A percentile compares a stretch with the other conserved stretches of the same genome.
Conservation (phyloP, 768 basidiomycete species). For the Calvatia gigantea region DNA sequence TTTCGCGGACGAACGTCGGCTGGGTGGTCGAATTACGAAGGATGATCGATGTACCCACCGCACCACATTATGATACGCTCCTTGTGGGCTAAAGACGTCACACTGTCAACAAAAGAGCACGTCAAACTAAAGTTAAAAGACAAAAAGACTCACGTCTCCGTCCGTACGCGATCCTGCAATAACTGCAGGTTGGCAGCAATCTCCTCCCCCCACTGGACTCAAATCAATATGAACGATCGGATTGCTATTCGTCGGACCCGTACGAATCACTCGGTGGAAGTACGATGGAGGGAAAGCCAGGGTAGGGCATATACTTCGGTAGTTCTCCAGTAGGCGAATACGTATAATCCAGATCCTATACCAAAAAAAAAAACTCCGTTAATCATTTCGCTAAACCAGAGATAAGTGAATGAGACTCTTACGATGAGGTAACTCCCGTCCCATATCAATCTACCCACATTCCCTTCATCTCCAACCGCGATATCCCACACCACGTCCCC, state of each 20-base stretch:
- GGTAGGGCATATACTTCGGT: conserved; percentile 75
- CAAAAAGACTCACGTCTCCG: conserved; percentile 67
- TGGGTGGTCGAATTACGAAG: conserved; percentile 59
- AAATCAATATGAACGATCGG: conserved; percentile 73
- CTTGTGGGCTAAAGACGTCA: conserved; percentile 60
- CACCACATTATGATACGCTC: conserved; percentile 74
- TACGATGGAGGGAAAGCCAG: conserved; percentile 85
- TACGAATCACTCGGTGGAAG: conserved; percentile 82
- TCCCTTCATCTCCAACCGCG: conserved; percentile 83
- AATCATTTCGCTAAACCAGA: conserved; percentile 17
- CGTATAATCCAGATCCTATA: conserved; percentile 80
- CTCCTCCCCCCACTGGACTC: conserved; percentile 74
- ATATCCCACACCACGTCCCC: conserved; percentile 89
- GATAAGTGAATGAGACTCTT: no score
- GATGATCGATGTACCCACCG: conserved; percentile 83
- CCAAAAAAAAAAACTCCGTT: conserved; percentile 10
- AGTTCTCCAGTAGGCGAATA: conserved; percentile 75
- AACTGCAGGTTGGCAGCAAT: conserved; percentile 71
- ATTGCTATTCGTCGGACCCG: conserved; percentile 48
- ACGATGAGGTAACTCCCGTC: conserved; percentile 88
- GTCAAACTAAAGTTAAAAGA: background rate
- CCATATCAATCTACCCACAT: conserved; percentile 81
- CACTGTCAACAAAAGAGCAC: background rate
- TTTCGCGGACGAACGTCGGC: conserved; percentile 11
- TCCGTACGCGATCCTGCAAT: conserved; percentile 71